Conservation (phyloP, 768 basidiomycete genomes). For the Tubosaeta sp. region DNA sequence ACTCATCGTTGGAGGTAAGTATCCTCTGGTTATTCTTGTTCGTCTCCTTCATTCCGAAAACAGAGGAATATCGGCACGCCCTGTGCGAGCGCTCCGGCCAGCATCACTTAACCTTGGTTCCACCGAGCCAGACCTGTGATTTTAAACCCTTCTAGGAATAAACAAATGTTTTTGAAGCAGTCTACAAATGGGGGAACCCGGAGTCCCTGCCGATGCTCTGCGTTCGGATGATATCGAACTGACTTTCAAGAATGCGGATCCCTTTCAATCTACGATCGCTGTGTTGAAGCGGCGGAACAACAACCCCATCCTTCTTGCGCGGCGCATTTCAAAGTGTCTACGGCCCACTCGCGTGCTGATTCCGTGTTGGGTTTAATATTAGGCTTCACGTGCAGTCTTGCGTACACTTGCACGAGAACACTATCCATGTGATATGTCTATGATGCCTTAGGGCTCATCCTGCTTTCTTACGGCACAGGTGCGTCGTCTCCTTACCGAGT, state of each 20-base stretch:
- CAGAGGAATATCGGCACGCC: conserved; percentile 79
- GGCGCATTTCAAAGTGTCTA: conserved; percentile 13
- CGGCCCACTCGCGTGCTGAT: neutral
- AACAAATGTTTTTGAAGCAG: neutral
- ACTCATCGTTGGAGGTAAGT: conserved; percentile 56
- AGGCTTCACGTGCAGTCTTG: conserved; percentile 63
- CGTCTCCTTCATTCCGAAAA: conserved; percentile 69
- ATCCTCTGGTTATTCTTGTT: conserved; percentile 53
- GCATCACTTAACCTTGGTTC: neutral
- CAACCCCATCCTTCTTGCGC: conserved; percentile 45
- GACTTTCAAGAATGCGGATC: conserved; percentile 67
- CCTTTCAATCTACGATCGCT: conserved; percentile 55
- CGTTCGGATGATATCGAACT: conserved; percentile 42
- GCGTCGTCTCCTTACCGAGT: conserved; percentile 5
- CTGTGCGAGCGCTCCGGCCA: conserved; percentile 23
- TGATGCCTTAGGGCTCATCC: conserved; percentile 70
- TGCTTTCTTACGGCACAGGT: conserved; percentile 73
- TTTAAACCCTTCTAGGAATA: neutral
- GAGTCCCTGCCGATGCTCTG: neutral
- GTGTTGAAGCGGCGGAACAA: conserved; percentile 67
- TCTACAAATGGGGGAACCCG: neutral
- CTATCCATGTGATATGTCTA: conserved; percentile 63
- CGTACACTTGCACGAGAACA: conserved; percentile 74
- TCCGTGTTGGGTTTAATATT: conserved; percentile 55
- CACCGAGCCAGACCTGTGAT: neutral